Base-by-base conservation (phyloP, 2,329 filamentous ascomycete species). In the Alternaria gaisen region DNA sequence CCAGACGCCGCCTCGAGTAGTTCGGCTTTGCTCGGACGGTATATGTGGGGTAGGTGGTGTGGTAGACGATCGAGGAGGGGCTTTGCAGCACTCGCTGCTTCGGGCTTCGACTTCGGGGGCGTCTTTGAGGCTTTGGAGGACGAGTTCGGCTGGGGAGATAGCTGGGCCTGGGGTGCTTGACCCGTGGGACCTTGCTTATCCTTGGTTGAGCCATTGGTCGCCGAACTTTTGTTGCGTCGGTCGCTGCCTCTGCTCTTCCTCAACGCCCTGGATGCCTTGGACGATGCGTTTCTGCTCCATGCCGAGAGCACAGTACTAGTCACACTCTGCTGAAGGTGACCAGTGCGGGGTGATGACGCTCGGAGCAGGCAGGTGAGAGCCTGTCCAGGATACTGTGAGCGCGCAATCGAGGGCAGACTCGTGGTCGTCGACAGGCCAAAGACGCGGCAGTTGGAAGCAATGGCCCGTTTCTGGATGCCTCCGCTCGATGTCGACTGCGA, bases 1-100 rank as follows among this genome's bases (percentile, higher is more conserved):
- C 94, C 94, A 22, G 89, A 97, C 36, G 95, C 93, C 5, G 95
- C 94, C 20, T 92, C 91, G 36, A 99, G 84, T 28, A 99, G 85
- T 78, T 99, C 95, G 76, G 97, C 94, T 75, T 97, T 97, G 8
- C 90, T 94, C 5, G 95, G 94, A 20, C 94, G 86, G 81, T 97
- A 86, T 38, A 89, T 77, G 64, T 88, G 93, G 70, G 91, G 90
- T 24, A 89, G 87, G 57, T 90, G 58, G 53, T 80, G 73, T 9
- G 78, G 79, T 16, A 85, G 79, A 63, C 86, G 85, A 69, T 89
- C 83, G 62, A 88, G 83, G 28, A 90, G 77, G 61, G 84, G 80
- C 56, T 81, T 80, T 20, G 76, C 63, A 5, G 69, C 56, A 18
- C 60, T 46, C 16, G 68, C 48, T 20, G 69, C 56, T 26, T 72